Conservation (phyloP, 2,329 filamentous ascomycete species). For the Botrytis fragariae region DNA sequence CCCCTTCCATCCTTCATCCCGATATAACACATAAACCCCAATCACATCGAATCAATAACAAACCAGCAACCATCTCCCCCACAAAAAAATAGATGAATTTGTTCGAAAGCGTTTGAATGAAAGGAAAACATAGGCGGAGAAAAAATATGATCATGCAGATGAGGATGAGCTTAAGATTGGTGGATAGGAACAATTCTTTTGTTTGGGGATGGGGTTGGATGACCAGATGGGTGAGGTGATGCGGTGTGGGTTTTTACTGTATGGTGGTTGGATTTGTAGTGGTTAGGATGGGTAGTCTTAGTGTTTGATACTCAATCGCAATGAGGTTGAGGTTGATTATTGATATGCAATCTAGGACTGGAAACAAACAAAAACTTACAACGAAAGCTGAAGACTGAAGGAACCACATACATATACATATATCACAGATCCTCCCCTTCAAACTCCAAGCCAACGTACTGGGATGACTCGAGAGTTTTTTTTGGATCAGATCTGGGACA, state of each 20-base stretch:
- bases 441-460: not conserved
- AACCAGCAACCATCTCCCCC: no score
- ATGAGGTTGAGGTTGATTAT: no score
- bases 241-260: rapidly evolving
- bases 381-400: not conserved
- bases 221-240: not conserved
- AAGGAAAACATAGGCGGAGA: not conserved
- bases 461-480: not conserved
- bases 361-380: no score
- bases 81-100: not conserved
- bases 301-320: rapidly evolving
- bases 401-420: not conserved
- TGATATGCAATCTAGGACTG: no score
- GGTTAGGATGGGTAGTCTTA: no score
- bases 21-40: no score
- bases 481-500: not conserved
- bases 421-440: not conserved
- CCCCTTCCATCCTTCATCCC: not conserved
- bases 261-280: no score
- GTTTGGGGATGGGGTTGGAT: not conserved
- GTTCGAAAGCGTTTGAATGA: not conserved
- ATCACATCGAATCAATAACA: not conserved
- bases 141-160: not conserved
- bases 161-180: not conserved
- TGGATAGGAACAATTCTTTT: not conserved